Conservation (phyloP, 352 stramenopile species). For the Thalassiosira gravida region DNA sequence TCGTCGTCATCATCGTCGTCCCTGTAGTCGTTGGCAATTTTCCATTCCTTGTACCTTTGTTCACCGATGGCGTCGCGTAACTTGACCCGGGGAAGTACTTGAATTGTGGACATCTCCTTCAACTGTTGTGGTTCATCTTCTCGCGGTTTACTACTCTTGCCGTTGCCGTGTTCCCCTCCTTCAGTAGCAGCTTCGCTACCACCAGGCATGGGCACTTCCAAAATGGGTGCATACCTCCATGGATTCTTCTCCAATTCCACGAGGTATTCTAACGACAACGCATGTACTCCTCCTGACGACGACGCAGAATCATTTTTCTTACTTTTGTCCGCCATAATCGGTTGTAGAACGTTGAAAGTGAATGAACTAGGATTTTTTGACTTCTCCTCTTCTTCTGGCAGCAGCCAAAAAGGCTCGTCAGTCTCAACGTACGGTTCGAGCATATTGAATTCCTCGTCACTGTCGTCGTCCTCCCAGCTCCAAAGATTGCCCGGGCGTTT, state of each 20-base stretch:
- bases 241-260: constrained; percentile 80
- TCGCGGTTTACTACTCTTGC: neutral
- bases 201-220: constrained; percentile 52
- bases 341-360: constrained; percentile 50
- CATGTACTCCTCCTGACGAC: constrained; percentile 34
- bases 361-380: constrained; percentile 30
- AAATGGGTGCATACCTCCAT: constrained; percentile 75
- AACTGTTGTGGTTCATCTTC: neutral
- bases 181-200: neutral
- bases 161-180: neutral
- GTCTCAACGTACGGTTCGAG: constrained; percentile 37
- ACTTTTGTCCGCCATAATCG: constrained; percentile 47
- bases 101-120: constrained; percentile 1
- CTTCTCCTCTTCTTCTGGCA: constrained; percentile 35
- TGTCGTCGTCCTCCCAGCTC: constrained; percentile 48
- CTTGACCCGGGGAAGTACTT: constrained; percentile 49
- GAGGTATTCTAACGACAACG: constrained; percentile 77
- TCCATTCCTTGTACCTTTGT: constrained; percentile 73
- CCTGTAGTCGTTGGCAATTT: constrained; percentile 69
- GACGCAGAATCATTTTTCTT: constrained; percentile 4
- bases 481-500: neutral
- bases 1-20: constrained; percentile 46
- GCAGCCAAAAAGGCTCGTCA: constrained; percentile 45
- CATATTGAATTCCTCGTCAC: constrained; percentile 52
- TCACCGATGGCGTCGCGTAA: constrained; percentile 82